These are phyloP conservation scores for Nitzschia inconspicua DNA, from an alignment of 108 stramenopile species.

Conservation along the genomic window DNA sequence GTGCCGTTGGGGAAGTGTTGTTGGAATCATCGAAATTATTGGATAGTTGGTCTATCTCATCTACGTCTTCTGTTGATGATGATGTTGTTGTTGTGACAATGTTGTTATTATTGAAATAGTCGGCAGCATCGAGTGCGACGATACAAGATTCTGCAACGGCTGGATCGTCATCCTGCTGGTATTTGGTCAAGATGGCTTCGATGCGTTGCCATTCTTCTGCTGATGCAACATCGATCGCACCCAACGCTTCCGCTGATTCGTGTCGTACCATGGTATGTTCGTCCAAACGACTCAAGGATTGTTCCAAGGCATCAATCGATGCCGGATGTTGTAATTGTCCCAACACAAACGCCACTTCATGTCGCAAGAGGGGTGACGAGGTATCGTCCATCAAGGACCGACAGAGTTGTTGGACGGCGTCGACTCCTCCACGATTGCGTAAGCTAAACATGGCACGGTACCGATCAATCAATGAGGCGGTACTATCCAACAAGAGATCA, in stretches of 20 bases:
- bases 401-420: constrained; percentile 78
- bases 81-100: too few species aligned
- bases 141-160: constrained; percentile 88
- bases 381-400: constrained; percentile 67
- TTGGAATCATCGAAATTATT: neutral
- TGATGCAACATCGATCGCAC: constrained; percentile 78
- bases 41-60: constrained; percentile 1
- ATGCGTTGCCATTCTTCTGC: constrained; percentile 73
- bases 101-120: constrained; percentile 81
- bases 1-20: neutral
- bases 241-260: constrained; percentile 98
- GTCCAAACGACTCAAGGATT: constrained; percentile 50
- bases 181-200: constrained; percentile 66
- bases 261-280: constrained; percentile 98
- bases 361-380: constrained; percentile 86
- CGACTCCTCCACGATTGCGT: constrained; percentile 86
- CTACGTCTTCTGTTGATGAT: too few species aligned
- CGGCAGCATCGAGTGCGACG: constrained; percentile 95
- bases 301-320: constrained; percentile 72
- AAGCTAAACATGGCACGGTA: constrained; percentile 98
- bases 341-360: constrained; percentile 99
- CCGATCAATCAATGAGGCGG: constrained; percentile 82
- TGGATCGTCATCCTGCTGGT: constrained; percentile 67
- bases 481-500: constrained; percentile 60
- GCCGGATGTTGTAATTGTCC: constrained; percentile 94